Conservation (phyloP, 1,284 basidiomycete genomes). For the Marasmius tenuissimus region DNA sequence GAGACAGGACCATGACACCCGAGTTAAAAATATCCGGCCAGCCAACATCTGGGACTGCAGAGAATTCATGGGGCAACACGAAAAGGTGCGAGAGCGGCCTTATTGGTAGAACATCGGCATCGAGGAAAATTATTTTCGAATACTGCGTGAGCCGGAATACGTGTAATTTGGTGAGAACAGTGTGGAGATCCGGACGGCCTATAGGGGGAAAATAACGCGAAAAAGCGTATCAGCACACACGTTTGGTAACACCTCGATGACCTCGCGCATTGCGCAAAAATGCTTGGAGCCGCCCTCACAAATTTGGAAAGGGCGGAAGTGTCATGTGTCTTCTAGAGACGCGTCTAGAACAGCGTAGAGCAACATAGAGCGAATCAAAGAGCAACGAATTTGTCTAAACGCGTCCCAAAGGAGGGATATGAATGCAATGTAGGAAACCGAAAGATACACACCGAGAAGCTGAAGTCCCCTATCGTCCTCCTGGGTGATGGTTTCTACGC, state of each 20-base stretch:
- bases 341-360: conserved; percentile 13
- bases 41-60: conserved; percentile 93
- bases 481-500: conserved; percentile 84
- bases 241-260: not conserved
- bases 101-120: conserved; percentile 93
- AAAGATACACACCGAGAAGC: conserved; percentile 74
- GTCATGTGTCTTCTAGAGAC: conserved; percentile 15
- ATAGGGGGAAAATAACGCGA: conserved; percentile 1
- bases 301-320: conserved; percentile 6
- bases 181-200: conserved; percentile 92
- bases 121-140: conserved; percentile 90
- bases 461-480: conserved; percentile 64
- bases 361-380: not conserved
- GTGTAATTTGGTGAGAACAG: conserved; percentile 94
- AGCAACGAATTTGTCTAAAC: conserved; percentile 10
- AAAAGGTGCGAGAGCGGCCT: conserved; percentile 90
- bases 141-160: conserved; percentile 89
- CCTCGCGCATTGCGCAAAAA: not conserved
- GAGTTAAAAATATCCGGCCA: conserved; percentile 99
- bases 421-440: conserved; percentile 6
- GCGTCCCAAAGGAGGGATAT: conserved; percentile 12
- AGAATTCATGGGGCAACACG: conserved; percentile 70
- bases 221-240: conserved; percentile 1
- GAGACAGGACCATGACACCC: conserved; percentile 87
- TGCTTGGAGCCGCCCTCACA: conserved; percentile 7